A percentile compares a stretch with the other conserved stretches of the same genome.
Evolutionary conservation across 495 filamentous ascomycete genomes (phyloP).

Genomic region (Oleoguttula mirabilis): DNA sequence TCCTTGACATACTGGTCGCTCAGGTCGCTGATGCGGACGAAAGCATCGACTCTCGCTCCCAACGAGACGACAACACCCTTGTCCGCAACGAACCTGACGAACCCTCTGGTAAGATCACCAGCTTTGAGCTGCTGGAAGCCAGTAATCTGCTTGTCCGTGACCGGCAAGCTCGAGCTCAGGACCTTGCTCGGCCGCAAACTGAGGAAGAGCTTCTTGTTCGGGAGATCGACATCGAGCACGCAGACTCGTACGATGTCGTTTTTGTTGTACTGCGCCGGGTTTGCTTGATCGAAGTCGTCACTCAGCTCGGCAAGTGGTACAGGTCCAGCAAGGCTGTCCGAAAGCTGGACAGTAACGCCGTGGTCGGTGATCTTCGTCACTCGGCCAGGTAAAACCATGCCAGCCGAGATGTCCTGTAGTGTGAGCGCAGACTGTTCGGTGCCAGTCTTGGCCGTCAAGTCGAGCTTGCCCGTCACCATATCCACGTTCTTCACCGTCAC

Average conservation of each 20-base stretch:
- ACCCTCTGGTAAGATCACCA: constrained; percentile 75
- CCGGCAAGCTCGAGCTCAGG: constrained; percentile 69
- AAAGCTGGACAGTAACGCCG: constrained; percentile 72
- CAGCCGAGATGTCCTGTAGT: constrained; percentile 55
- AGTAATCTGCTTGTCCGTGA: constrained; percentile 69
- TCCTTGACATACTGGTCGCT: constrained; percentile 87
- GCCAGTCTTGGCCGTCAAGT: constrained; percentile 60
- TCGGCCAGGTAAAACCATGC: constrained; percentile 68
- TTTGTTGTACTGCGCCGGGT: constrained; percentile 57
- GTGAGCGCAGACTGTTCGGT: constrained; percentile 35
- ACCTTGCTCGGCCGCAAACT: constrained; percentile 80
- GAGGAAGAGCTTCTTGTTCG: constrained; percentile 70
- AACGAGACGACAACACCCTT: constrained; percentile 75
- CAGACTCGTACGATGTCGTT: constrained; percentile 79
- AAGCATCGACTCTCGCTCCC: constrained; percentile 65
- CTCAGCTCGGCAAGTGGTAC: constrained; percentile 66
- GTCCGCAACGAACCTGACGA: constrained; percentile 75
- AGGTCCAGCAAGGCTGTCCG: constrained; percentile 58
- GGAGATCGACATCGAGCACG: constrained; percentile 62
- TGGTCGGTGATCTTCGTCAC: constrained; percentile 79
- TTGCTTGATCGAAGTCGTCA: constrained; percentile 69
- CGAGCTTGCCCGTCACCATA: constrained; percentile 56
- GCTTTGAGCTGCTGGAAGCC: constrained; percentile 55
- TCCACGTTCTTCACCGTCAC: constrained; percentile 69
- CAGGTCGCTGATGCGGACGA: constrained; percentile 72